Evolutionary conservation across 495 filamentous ascomycete species (phyloP).

Genomic region (Bacidia rubella): DNA sequence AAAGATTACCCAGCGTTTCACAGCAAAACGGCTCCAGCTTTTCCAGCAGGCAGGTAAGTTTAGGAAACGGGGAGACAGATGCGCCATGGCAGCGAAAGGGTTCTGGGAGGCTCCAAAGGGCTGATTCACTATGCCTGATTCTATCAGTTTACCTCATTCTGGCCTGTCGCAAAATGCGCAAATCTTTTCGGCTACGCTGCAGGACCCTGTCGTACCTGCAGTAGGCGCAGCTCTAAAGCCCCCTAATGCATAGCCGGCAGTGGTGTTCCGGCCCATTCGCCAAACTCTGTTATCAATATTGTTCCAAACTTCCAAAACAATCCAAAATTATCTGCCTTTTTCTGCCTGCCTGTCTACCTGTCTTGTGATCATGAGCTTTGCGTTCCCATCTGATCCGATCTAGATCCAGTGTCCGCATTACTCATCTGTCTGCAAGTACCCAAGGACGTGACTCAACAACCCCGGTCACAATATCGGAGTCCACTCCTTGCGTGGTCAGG

Average conservation of each 20-base stretch:
- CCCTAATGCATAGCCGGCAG: neutral
- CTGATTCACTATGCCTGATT: neutral
- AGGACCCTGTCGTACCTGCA: neutral
- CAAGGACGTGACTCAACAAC: neutral
- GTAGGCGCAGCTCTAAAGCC: neutral
- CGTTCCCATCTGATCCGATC: too few species aligned
- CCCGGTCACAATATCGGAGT: neutral
- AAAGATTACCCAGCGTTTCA: neutral
- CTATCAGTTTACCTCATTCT: constrained; percentile 1
- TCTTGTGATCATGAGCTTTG: neutral
- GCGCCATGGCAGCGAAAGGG: constrained; percentile 3
- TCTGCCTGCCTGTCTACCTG: neutral
- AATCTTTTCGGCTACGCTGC: neutral
- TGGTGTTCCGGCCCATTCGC: neutral
- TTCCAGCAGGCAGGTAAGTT: neutral
- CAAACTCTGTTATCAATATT: neutral
- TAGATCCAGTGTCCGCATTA: neutral
- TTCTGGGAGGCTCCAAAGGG: neutral
- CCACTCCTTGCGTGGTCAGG: neutral
- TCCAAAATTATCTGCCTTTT: neutral
- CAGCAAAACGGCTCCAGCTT: constrained; percentile 5
- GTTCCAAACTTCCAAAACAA: neutral
- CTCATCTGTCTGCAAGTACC: neutral
- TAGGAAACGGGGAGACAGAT: too few species aligned
- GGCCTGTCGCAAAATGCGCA: constrained; percentile 3